Evolutionary conservation across 1,284 basidiomycete species (phyloP).

Genomic region (Marasmius oreades): DNA sequence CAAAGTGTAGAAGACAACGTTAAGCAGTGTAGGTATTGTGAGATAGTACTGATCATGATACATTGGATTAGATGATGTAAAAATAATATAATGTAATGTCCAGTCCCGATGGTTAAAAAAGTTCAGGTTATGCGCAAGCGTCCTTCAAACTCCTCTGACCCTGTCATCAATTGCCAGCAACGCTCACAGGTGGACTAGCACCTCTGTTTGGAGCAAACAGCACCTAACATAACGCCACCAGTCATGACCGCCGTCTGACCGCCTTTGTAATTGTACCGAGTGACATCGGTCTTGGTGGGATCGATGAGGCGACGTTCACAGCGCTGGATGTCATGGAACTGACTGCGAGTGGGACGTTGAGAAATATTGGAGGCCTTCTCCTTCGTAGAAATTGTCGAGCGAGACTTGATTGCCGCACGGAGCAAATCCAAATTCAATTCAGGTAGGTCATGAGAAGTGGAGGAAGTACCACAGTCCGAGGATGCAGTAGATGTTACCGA

Average conservation of each 20-base stretch:
- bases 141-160: neutral
- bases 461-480: neutral
- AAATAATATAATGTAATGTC: neutral
- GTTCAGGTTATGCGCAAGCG: neutral
- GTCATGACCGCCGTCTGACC: constrained; percentile 7
- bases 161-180: neutral
- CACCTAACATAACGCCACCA: constrained; percentile 12
- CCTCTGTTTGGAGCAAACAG: neutral
- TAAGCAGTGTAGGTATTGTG: no score
- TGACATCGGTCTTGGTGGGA: constrained; percentile 3
- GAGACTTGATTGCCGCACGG: neutral
- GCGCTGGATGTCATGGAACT: neutral
- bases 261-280: neutral
- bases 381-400: neutral
- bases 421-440: neutral
- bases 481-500: neutral
- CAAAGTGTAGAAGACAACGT: no score
- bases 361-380: neutral
- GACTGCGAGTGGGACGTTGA: neutral
- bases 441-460: neutral
- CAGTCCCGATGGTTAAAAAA: neutral
- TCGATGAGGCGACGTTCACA: constrained; percentile 9
- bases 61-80: neutral
- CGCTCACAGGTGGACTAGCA: neutral
- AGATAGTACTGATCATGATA: no score